Base-by-base conservation (phyloP, 768 basidiomycete genomes). In the Hygrocybe punicea region DNA sequence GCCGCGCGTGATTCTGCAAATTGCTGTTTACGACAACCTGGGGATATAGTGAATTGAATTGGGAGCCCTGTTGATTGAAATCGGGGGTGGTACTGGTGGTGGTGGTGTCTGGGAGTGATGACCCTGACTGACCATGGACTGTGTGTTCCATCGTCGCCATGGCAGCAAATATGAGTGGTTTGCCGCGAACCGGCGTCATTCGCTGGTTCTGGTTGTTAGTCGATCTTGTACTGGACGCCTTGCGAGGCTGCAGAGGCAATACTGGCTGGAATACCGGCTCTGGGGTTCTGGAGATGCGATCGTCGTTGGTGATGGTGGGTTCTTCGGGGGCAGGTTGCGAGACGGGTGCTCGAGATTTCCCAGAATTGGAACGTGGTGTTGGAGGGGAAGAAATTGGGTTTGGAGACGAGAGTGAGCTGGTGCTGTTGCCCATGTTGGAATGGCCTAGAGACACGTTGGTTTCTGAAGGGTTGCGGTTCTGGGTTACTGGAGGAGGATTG, bases 151-250 rank as follows among this genome's bases (percentile, higher is more conserved):
- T 56, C n/a, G 69, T 52, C 11, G 75, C 72, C 78, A 81, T 83
- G 3, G 84, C 82, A 6, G 84, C 68, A 55, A 88, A 88, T 33
- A 89, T 88, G 21, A 84, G 74, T 1, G 86, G 85, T 19, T 81
- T 82, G 17, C 66, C 64, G 25, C 61, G 49, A 36, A 61, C 57
- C 37, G 56, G 54, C 21, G 56, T 57, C 53, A 9, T 42, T 35
- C 36, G 63, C 55, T 39, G 52, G 42, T 49, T 57, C 51, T 37
- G 29, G 21, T 47, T 47, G 61, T 54, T 45, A 34, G 58, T 9
- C 23, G 37, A 40, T 42, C 36, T 35, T 23, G 36, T 25, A 42
- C 44, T 34, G 11, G 49, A 25, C 35, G 47, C 10, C 39, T 49
- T 57, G 39, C 50, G 59, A 39, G 50, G 52, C 33, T 29, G 47